phyloP scores from a whole-genome alignment of 2,329 filamentous ascomycete species.

The Phaeophleospora eucalypticola region DNA sequence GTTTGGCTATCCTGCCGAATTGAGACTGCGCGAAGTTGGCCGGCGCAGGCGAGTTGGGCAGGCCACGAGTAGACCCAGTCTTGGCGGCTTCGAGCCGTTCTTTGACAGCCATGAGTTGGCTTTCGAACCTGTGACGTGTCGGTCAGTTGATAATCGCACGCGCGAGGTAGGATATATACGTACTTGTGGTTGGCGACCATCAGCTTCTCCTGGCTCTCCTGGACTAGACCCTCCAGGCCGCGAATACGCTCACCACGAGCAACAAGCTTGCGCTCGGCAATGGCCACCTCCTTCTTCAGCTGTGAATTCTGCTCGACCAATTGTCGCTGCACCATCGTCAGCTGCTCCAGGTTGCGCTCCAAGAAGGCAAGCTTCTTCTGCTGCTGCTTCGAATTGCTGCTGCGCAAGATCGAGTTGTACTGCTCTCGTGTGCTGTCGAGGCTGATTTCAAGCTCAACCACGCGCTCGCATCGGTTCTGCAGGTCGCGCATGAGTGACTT shows the following conservation, averaged over 20 bases:
- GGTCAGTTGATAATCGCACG: slow-evolving; percentile 6
- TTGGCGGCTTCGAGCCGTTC: slow-evolving; percentile 96
- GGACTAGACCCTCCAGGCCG: slow-evolving; percentile 83
- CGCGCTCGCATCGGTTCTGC: slow-evolving; percentile 93
- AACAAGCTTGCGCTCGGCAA: slow-evolving; percentile 94
- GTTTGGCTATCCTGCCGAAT: slow-evolving; percentile 65
- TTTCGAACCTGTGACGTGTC: slow-evolving; percentile 71
- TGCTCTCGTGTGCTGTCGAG: slow-evolving; percentile 96
- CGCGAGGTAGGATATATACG: slow-evolving; percentile 34
- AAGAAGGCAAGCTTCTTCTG: slow-evolving; percentile 99
- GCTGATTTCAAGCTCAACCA: slow-evolving; percentile 96
- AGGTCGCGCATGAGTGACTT: slow-evolving; percentile 98
- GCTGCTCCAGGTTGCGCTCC: slow-evolving; percentile 94
- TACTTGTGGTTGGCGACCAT: slow-evolving; percentile 97
- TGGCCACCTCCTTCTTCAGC: slow-evolving; percentile 98
- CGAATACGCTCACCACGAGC: slow-evolving; percentile 95
- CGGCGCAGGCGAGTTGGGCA: slow-evolving; percentile 54
- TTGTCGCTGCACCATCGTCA: slow-evolving; percentile 95
- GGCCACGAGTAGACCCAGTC: slow-evolving; percentile 79
- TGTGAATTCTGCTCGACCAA: slow-evolving; percentile 96
- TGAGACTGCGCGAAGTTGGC: slow-evolving; percentile 60
- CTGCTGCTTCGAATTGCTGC: slow-evolving; percentile 95
- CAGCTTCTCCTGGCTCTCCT: slow-evolving; percentile 97
- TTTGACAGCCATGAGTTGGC: slow-evolving; percentile 94
- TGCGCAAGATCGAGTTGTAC: slow-evolving; percentile 96